Base-by-base conservation (phyloP, 1,284 basidiomycete genomes). In the Anthracocystis walkeri region DNA sequence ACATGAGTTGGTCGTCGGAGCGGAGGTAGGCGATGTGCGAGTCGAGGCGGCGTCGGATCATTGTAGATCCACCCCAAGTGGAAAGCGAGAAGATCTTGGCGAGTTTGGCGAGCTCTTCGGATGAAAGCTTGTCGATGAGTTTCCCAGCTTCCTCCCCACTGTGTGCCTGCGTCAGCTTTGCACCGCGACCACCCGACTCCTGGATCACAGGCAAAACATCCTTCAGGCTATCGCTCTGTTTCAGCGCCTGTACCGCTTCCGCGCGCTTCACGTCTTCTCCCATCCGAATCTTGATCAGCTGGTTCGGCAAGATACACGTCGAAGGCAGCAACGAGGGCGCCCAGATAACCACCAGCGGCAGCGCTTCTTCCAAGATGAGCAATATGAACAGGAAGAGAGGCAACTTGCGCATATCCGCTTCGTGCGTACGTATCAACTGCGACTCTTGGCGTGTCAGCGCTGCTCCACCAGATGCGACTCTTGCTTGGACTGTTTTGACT, bases 281-380 rank as follows among this genome's bases (percentile, higher is more conserved):
- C 58, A 78, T 68, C 18, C 80, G 73, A 21, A 84, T 84, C 70
- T 81, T 83, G 18, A 56, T 89, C 44, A 89, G 89, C 86, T 95
- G 93, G 27, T 91, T 91, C 0, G 93, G 92, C n/a, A 95, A 88
- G 63, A 94, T 88, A 81, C 93, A 94, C 2, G 93, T 94, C 4
- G 92, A 94, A 0, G 93, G 93, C 33, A 95, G 89, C 86, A 94
- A 89, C 80, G 89, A 90, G 2, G 93, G 93, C n/a, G 90, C 91
- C 83, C 93, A 95, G 72, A 95, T 89, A 31, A 93, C 93, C 66
- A 94, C 89, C 65, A 95, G 88, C 11, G 93, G 93, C 65, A 95
- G 89, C 48, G 92, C 85, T 85, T 95, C 93, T 84, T 95, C 93
- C 4, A 93, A 86, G 21, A 93, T 86, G 31, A 93, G 84, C 44